Evolutionary conservation across 2,329 filamentous ascomycete genomes (phyloP).

Genomic region (Fusarium oxysporum): DNA sequence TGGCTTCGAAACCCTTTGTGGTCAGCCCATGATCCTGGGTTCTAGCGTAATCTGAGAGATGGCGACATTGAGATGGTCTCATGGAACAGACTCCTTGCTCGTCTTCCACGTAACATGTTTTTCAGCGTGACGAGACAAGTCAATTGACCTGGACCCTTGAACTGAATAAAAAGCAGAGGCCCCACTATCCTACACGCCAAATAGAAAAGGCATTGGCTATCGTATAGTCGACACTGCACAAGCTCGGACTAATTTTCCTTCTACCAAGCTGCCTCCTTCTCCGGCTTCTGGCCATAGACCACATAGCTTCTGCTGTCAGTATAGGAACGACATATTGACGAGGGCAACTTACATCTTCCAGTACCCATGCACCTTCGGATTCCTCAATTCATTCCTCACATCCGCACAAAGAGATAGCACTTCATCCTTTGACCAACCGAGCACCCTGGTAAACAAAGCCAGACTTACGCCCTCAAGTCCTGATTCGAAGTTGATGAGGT

Average conservation of each 20-base stretch:
- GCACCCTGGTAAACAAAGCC: slow-evolving; percentile 25
- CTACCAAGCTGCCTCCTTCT: not conserved
- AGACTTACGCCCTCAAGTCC: slow-evolving; percentile 27
- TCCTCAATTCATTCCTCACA: slow-evolving; percentile 17
- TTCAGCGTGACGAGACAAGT: too few species aligned
- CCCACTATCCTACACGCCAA: too few species aligned
- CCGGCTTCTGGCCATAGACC: slow-evolving; percentile 6
- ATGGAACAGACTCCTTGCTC: not conserved
- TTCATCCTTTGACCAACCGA: slow-evolving; percentile 25
- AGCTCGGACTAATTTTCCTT: accelerated
- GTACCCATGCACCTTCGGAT: slow-evolving; percentile 16
- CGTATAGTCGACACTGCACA: not conserved
- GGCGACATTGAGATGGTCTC: not conserved
- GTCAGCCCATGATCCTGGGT: not conserved
- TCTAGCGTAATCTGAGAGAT: not conserved
- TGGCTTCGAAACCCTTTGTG: too few species aligned
- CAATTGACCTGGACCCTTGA: not conserved
- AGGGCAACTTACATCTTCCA: slow-evolving; percentile 4
- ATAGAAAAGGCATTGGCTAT: not conserved
- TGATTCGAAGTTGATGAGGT: slow-evolving; percentile 21
- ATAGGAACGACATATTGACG: accelerated
- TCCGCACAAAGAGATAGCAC: slow-evolving; percentile 15
- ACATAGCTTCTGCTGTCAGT: not conserved
- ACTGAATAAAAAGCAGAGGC: not conserved
- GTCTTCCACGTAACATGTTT: not conserved